Evolutionary conservation across 1,139 yeast genomes (phyloP), one percentile per base, ranked within the genome.

Genomic region (Kodamaea plutei): DNA sequence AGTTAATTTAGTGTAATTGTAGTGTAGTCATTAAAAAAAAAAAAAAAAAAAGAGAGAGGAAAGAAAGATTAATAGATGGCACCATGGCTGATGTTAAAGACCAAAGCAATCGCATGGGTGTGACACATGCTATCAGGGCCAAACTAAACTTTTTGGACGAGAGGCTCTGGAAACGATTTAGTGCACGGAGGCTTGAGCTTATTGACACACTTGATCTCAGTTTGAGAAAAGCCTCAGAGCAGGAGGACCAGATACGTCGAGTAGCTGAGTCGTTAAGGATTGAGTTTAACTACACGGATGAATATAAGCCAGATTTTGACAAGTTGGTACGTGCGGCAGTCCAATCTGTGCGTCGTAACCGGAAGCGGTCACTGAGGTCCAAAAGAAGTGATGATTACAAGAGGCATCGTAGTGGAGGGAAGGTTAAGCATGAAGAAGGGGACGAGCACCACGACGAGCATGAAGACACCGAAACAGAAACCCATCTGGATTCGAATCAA

Each of bases 321-420:
- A 83, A 82, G 53, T 69, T 91, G 26, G 96, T 91, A 0, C 65
- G 96, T 20, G 95, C 96, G 3, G 97, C 96, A 0, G 82, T 91
- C 16, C 98, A 91, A 40, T 64, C 72, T 39, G 75, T 65, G 2
- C 42, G 75, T 28, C 47, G 75, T 30, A 69, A 69, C 41, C 45
- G 75, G 14, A 69, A 69, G 38, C 40, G 75, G 34, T 58, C 66
- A 11, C 54, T 64, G 20, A 61, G 65, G 37, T 41, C 67, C 0
- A 45, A 33, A 23, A 25, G 35, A 8, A 20, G 21, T 5, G 31
- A 30, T 3, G 39, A 38, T 14, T 13, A 25, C 10, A 34, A 31
- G 15, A 25, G 36, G 26, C 32, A 26, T 18, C 21, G 33, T 15
- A n/a, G 26, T 26, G n/a, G n/a, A n/a, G 13, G 24, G 8, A 13